These are phyloP conservation scores for Nicotiana sylvestris DNA, from an alignment of 257 asterid genomes.

Conservation along the genomic window DNA sequence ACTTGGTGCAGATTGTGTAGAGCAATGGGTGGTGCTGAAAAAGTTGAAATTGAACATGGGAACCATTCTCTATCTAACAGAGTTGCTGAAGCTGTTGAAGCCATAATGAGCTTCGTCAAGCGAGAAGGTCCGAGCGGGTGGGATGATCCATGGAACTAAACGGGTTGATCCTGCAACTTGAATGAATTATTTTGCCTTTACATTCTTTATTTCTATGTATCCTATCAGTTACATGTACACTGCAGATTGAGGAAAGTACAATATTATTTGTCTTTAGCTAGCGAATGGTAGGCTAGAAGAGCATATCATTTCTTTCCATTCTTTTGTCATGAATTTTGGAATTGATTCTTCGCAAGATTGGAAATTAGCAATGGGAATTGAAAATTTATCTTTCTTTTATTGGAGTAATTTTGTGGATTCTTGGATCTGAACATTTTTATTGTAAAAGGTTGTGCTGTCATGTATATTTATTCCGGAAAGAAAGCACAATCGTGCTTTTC, in stretches of 20 bases:
- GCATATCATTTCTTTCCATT: neutral
- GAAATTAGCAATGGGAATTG: neutral
- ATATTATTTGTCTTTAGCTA: neutral
- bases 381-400: neutral
- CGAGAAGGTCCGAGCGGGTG: constrained; percentile 84
- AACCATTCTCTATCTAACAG: constrained; percentile 74
- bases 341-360: neutral
- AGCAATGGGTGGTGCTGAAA: constrained; percentile 88
- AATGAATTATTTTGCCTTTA: neutral
- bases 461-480: neutral
- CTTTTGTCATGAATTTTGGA: neutral
- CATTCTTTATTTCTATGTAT: constrained; percentile 9
- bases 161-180: neutral
- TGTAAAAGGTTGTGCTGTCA: neutral
- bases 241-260: neutral
- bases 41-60: constrained; percentile 65
- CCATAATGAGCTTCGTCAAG: constrained; percentile 57
- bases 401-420: neutral
- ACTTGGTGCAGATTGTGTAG: constrained; percentile 53
- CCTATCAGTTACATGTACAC: neutral
- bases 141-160: constrained; percentile 88
- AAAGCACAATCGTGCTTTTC: neutral
- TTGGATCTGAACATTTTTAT: neutral
- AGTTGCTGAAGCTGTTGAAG: constrained; percentile 58
- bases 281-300: neutral